Evolutionary conservation across 495 filamentous ascomycete genomes (phyloP).

Genomic region (Hypoxylon lienhwacheense): DNA sequence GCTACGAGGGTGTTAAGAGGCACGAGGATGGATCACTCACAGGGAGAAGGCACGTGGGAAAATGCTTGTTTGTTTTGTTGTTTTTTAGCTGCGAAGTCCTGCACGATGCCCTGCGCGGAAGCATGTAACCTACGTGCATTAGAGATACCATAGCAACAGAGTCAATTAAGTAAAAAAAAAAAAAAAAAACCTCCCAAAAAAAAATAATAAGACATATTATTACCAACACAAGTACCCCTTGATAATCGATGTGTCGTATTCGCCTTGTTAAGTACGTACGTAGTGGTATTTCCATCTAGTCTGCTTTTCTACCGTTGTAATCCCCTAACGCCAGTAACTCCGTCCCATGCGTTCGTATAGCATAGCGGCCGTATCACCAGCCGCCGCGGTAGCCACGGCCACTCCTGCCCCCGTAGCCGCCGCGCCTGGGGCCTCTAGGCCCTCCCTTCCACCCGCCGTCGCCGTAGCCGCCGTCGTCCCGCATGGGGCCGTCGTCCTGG

Average conservation of each 20-base stretch:
- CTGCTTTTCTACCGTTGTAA: slow-evolving; percentile 19
- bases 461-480: slow-evolving; percentile 59
- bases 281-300: slow-evolving; percentile 21
- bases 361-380: slow-evolving; percentile 40
- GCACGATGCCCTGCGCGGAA: slow-evolving; percentile 1
- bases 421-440: slow-evolving; percentile 46
- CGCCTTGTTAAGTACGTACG: slow-evolving; percentile 5
- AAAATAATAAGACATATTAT: no score
- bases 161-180: no score
- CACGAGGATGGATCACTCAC: no score
- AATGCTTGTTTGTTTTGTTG: no score
- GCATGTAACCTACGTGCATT: slow-evolving; percentile 20
- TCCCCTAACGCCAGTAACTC: slow-evolving; percentile 34
- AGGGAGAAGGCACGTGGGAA: no score
- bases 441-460: slow-evolving; percentile 56
- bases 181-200: slow-evolving; percentile 4
- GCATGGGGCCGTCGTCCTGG: slow-evolving; percentile 52
- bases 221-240: no score
- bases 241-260: not conserved
- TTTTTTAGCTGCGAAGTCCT: slow-evolving; percentile 9
- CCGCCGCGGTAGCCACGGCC: slow-evolving; percentile 49
- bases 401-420: slow-evolving; percentile 47
- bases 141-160: slow-evolving; percentile 27
- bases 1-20: no score
- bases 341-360: slow-evolving; percentile 21